These are phyloP conservation scores for Diaporthe ilicicola DNA, from an alignment of 2,329 filamentous ascomycete genomes.

Conservation along the genomic window DNA sequence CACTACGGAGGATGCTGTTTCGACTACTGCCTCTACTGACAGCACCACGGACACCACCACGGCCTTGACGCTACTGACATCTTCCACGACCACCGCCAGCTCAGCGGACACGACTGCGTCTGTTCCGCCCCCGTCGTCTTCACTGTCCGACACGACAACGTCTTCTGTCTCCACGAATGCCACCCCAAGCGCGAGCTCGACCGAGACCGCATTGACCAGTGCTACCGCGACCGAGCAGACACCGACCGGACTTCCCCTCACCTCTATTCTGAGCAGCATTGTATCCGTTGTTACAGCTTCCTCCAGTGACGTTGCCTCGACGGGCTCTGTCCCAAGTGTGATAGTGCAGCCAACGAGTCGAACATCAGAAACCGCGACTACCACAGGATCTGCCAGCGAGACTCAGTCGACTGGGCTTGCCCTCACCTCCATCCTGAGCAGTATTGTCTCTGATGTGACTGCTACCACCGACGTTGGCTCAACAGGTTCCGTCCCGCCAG, in stretches of 20 bases:
- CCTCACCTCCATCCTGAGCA: not conserved
- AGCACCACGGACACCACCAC: not conserved
- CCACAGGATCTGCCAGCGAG: too few relatives aligned
- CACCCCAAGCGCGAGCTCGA: conserved; percentile 7
- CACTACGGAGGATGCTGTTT: not conserved
- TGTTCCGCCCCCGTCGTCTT: not conserved
- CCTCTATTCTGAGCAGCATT: not conserved
- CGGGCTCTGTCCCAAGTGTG: not conserved
- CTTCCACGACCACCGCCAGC: not conserved
- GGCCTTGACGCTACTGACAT: not conserved
- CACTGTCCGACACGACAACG: not conserved
- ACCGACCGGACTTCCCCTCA: not conserved
- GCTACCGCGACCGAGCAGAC: not conserved
- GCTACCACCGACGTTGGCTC: not conserved
- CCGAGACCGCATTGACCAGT: not conserved
- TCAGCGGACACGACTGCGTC: not conserved
- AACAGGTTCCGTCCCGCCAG: not conserved
- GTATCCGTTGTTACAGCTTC: not conserved
- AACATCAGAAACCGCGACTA: not conserved
- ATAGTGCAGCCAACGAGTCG: not conserved
- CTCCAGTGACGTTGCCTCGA: not conserved
- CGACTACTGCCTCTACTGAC: not conserved
- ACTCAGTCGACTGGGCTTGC: too few relatives aligned
- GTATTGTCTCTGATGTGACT: not conserved
- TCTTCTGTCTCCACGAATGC: not conserved